phyloP scores from a whole-genome alignment of 352 stramenopile genomes.

The Elongisporangium prolatum region DNA sequence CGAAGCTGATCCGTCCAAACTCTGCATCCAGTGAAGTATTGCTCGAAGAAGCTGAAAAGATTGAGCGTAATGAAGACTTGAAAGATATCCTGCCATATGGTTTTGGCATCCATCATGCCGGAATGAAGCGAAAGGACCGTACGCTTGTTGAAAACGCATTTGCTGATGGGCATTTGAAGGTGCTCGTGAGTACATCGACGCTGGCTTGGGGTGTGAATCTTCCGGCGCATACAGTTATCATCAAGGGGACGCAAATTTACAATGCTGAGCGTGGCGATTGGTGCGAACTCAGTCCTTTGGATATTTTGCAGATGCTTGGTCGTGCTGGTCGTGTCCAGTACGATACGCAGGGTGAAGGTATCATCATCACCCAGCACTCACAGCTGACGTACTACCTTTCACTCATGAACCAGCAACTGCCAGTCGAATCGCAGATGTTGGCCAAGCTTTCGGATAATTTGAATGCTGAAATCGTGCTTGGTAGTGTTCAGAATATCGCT shows the following conservation, averaged over 20 bases:
- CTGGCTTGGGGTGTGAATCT: constrained; percentile 99
- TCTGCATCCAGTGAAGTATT: constrained; percentile 91
- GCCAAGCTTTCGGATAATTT: constrained; percentile 96
- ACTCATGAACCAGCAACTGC: constrained; percentile 99
- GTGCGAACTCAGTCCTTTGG: constrained; percentile 97
- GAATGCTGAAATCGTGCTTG: constrained; percentile 98
- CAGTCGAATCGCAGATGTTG: constrained; percentile 99
- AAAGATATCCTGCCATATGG: constrained; percentile 98
- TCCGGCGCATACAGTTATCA: constrained; percentile 99
- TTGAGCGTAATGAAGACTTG: constrained; percentile 95
- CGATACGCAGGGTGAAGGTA: constrained; percentile 97
- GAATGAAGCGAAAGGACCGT: constrained; percentile 96
- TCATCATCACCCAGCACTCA: constrained; percentile 99
- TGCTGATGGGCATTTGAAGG: constrained; percentile 94
- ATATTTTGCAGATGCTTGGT: constrained; percentile 99
- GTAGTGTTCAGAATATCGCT: constrained; percentile 92
- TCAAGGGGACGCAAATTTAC: constrained; percentile 99
- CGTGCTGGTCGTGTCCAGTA: constrained; percentile 98
- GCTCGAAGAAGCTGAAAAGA: constrained; percentile 89
- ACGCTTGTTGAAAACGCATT: constrained; percentile 99
- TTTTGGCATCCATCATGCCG: constrained; percentile 99
- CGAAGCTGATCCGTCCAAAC: constrained; percentile 86
- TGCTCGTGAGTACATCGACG: constrained; percentile 98
- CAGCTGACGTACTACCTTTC: constrained; percentile 99
- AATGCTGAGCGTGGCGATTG: constrained; percentile 97